Evolutionary conservation across 352 stramenopile genomes (phyloP).

Genomic region (Sclerospora graminicola): DNA sequence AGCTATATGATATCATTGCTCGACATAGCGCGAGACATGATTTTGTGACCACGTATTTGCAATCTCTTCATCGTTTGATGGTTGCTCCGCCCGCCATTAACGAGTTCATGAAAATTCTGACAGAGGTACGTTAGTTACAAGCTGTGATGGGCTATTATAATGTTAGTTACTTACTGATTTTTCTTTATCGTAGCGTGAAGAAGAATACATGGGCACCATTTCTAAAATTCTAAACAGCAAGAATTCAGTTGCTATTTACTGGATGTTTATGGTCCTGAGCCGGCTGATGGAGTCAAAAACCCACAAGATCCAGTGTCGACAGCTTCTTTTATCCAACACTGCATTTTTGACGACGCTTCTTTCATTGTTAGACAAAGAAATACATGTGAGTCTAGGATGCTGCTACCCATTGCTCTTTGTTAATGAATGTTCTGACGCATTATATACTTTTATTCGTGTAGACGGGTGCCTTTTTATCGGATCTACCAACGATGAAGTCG

Average conservation of each 20-base stretch:
- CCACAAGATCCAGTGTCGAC: constrained; percentile 41
- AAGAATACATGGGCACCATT: constrained; percentile 65
- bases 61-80: constrained; percentile 61
- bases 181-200: constrained; percentile 34
- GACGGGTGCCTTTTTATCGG: constrained; percentile 48
- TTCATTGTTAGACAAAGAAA: constrained; percentile 61
- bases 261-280: constrained; percentile 59
- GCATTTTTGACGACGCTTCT: constrained; percentile 51
- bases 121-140: constrained; percentile 32
- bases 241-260: constrained; percentile 51
- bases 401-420: not conserved
- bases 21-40: constrained; percentile 48
- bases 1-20: constrained; percentile 58
- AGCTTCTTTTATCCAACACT: constrained; percentile 54
- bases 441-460: constrained; percentile 14
- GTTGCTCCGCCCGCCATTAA: constrained; percentile 55
- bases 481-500: constrained; percentile 70
- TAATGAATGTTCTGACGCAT: constrained; percentile 5
- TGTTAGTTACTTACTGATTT: constrained; percentile 2
- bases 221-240: constrained; percentile 48
- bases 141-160: not conserved
- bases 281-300: constrained; percentile 57
- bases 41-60: constrained; percentile 65
- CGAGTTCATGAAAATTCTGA: constrained; percentile 64
- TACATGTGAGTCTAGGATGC: constrained; percentile 24